Evolutionary conservation across 345 rosid genomes (phyloP).

Genomic region (Boechera retrofracta): DNA sequence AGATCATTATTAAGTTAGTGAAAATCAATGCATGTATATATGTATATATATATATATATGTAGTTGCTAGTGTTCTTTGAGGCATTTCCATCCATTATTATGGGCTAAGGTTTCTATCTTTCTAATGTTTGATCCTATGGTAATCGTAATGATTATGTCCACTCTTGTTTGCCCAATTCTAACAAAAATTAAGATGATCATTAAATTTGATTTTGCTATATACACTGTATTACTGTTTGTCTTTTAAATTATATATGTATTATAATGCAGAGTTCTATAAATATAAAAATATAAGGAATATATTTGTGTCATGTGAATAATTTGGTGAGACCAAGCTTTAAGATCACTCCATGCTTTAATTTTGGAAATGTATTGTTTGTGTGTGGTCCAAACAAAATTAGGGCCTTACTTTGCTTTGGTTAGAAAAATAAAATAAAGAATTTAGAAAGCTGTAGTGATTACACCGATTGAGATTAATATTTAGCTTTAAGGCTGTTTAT

Average conservation of each 20-base stretch:
- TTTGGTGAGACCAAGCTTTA: slow-evolving; percentile 41
- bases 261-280: not conserved
- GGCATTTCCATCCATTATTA: slow-evolving; percentile 25
- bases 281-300: not conserved
- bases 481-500: slow-evolving; percentile 46
- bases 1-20: slow-evolving; percentile 29
- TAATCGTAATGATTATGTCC: slow-evolving; percentile 42
- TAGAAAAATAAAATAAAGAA: slow-evolving; percentile 22
- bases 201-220: not conserved
- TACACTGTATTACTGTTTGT: not conserved
- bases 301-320: slow-evolving; percentile 29
- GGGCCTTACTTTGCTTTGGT: slow-evolving; percentile 16
- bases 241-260: not conserved
- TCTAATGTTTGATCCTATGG: slow-evolving; percentile 20
- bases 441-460: slow-evolving; percentile 39
- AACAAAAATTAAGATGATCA: not conserved
- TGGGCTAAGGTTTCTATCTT: slow-evolving; percentile 17
- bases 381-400: slow-evolving; percentile 42
- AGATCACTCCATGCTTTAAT: slow-evolving; percentile 38
- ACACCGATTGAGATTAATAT: slow-evolving; percentile 40
- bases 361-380: slow-evolving; percentile 21
- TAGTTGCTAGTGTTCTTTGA: slow-evolving; percentile 10
- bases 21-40: slow-evolving; percentile 36
- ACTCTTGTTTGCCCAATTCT: slow-evolving; percentile 15
- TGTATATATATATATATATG: not conserved